These are phyloP conservation scores for Alternaria gaisen DNA, from an alignment of 2,329 filamentous ascomycete species.

Conservation along the genomic window DNA sequence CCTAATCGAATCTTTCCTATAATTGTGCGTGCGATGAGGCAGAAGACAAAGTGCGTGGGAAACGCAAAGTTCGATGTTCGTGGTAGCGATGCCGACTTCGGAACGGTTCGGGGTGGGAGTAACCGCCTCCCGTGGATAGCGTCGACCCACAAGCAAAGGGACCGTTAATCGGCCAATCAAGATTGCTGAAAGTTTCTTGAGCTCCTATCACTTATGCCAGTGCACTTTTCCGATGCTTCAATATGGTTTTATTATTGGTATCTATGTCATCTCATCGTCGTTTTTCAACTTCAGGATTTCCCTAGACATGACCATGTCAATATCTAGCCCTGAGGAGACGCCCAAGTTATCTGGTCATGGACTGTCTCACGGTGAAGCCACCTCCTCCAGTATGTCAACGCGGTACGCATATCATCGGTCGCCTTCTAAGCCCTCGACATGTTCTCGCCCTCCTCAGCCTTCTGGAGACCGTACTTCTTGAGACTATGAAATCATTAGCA, in stretches of 20 bases:
- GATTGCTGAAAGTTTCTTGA: not conserved
- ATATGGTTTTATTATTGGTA: constrained; percentile 3
- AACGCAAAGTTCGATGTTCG: not conserved
- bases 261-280: not conserved
- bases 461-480: constrained; percentile 55
- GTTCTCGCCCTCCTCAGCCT: constrained; percentile 47
- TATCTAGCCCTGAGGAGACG: not conserved
- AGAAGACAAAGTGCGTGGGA: not conserved
- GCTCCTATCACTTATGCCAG: not conserved
- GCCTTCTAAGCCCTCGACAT: constrained; percentile 33
- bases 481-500: constrained; percentile 23
- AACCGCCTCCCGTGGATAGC: not conserved
- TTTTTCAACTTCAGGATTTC: not conserved
- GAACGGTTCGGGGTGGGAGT: not conserved
- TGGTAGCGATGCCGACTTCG: not conserved
- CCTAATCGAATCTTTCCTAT: not conserved
- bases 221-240: not conserved
- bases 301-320: not conserved
- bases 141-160: not conserved
- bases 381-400: not conserved
- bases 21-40: not conserved
- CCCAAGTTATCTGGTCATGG: not conserved
- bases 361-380: not conserved
- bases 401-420: not conserved
- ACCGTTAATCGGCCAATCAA: not conserved